phyloP scores from a whole-genome alignment of 305 asterid genomes.

The Fraxinus xanthoxyloides region DNA sequence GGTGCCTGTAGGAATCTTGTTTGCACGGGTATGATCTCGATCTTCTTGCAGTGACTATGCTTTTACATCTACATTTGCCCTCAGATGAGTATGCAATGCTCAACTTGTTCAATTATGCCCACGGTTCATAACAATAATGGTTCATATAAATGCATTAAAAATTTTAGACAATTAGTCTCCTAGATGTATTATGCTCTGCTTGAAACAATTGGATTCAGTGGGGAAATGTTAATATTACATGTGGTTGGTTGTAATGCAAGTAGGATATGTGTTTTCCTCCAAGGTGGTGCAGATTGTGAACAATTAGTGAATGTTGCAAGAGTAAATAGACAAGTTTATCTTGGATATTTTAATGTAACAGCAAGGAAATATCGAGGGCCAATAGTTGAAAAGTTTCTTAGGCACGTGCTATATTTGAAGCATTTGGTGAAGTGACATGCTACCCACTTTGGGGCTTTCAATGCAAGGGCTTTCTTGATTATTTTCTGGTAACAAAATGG shows the following conservation, averaged over 20 bases:
- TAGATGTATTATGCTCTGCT: background rate
- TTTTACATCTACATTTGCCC: background rate
- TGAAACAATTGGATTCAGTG: background rate
- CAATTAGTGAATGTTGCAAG: background rate
- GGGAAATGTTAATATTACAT: background rate
- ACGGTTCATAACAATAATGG: background rate
- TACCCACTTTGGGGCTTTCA: background rate
- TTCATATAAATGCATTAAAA: background rate
- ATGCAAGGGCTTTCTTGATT: background rate
- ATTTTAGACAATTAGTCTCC: background rate
- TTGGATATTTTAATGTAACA: background rate
- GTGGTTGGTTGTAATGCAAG: background rate
- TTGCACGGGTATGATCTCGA: conserved; percentile 75
- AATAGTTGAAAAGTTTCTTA: background rate
- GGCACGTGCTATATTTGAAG: background rate
- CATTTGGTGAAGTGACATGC: conserved; percentile 4
- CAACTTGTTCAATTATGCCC: background rate
- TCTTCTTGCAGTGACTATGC: conserved; percentile 15
- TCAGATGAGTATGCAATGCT: background rate
- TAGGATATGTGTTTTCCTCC: background rate
- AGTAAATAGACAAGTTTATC: background rate
- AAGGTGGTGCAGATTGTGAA: background rate
- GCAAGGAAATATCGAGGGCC: background rate
- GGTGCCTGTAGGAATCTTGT: conserved; percentile 99
- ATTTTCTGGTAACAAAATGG: background rate